These are phyloP conservation scores for Penicillium sp. DNA, from an alignment of 2,329 filamentous ascomycete genomes.

Conservation along the genomic window DNA sequence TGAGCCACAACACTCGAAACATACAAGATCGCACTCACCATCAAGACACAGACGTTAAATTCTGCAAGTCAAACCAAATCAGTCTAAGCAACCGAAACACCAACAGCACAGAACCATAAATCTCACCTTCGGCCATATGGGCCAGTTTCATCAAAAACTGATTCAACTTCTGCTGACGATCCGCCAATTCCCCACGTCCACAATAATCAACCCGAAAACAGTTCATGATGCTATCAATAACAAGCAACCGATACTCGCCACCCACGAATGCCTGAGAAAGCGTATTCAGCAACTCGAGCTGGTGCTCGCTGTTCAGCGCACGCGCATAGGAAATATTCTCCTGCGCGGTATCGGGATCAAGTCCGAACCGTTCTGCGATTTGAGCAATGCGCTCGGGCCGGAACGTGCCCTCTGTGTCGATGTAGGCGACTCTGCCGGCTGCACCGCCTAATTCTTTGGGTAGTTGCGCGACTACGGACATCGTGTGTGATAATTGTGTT, in stretches of 20 bases:
- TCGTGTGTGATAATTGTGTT: conserved; percentile 60
- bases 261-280: conserved; percentile 54
- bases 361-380: conserved; percentile 58
- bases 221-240: conserved; percentile 63
- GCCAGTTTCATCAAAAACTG: conserved; percentile 56
- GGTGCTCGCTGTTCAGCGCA: conserved; percentile 58
- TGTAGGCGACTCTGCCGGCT: conserved; percentile 61
- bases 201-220: conserved; percentile 60
- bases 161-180: conserved; percentile 60
- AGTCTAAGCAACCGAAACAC: conserved; percentile 1
- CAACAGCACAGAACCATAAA: background rate
- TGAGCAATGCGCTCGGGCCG: conserved; percentile 58
- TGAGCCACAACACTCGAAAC: conserved; percentile 2
- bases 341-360: conserved; percentile 51
- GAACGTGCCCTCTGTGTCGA: conserved; percentile 60
- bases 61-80: conserved; percentile 34
- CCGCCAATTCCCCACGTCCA: conserved; percentile 58
- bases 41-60: conserved; percentile 58
- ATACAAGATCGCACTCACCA: conserved; percentile 37
- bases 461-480: conserved; percentile 56
- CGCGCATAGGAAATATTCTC: conserved; percentile 61
- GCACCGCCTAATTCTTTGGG: conserved; percentile 54
- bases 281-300: conserved; percentile 55
- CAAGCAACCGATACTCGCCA: conserved; percentile 57
- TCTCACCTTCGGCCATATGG: conserved; percentile 54